These are phyloP conservation scores for Amphicarpaea edgeworthii DNA, from an alignment of 306 rosid genomes.

Conservation along the genomic window DNA sequence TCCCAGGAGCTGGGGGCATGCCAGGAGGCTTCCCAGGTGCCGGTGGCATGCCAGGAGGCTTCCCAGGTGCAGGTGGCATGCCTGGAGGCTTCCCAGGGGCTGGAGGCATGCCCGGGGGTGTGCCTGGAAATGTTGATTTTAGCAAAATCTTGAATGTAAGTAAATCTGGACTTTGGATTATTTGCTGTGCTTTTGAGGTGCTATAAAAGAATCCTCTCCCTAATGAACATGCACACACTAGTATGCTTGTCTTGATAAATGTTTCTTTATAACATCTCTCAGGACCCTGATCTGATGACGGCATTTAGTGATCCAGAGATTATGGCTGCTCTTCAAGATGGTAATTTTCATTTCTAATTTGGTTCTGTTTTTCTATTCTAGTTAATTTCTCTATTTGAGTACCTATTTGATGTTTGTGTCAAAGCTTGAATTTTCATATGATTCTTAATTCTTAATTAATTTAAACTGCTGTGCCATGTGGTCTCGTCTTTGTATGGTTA, in stretches of 20 bases:
- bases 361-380: not conserved
- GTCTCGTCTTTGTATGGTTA: not conserved
- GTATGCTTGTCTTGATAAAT: conserved; percentile 19
- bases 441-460: not conserved
- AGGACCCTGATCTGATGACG: conserved; percentile 90
- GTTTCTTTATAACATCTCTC: conserved; percentile 18
- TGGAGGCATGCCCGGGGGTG: conserved; percentile 70
- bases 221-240: not conserved
- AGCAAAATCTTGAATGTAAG: conserved; percentile 88
- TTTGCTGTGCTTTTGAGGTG: conserved; percentile 4
- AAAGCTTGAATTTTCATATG: not conserved
- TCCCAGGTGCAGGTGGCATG: conserved; percentile 48
- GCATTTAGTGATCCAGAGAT: conserved; percentile 92
- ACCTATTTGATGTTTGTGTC: not conserved
- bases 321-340: conserved; percentile 96
- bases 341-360: conserved; percentile 50
- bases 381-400: not conserved
- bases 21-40: conserved; percentile 65
- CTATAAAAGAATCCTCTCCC: not conserved
- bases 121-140: conserved; percentile 89
- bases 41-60: conserved; percentile 58
- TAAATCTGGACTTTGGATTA: conserved; percentile 18
- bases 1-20: conserved; percentile 51
- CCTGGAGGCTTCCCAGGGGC: conserved; percentile 62
- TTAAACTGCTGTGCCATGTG: not conserved